Evolutionary conservation across 345 rosid species (phyloP).

Genomic region (Streptanthus diversifolius): DNA sequence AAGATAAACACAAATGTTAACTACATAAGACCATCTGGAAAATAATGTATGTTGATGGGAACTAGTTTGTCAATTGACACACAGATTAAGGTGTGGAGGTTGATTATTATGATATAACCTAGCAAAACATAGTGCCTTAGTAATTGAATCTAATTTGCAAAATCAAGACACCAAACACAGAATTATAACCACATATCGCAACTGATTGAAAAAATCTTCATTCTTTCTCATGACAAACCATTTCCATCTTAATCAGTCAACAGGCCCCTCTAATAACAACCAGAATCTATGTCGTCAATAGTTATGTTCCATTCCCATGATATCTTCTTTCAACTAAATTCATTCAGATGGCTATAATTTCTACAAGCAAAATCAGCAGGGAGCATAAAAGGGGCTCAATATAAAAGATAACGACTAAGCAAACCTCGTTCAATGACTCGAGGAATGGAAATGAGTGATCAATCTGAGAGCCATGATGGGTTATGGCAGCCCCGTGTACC

Average conservation of each 20-base stretch:
- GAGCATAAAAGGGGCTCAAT: neutral
- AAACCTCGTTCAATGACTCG: conserved; percentile 91
- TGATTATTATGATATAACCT: neutral
- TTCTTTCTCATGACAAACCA: neutral
- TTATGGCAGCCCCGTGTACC: conserved; percentile 52
- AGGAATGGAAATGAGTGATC: conserved; percentile 87
- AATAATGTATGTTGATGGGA: neutral
- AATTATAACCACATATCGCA: too few species aligned
- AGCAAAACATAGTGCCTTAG: neutral
- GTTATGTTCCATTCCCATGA: neutral
- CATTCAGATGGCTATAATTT: neutral
- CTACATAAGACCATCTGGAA: neutral
- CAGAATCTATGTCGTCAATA: neutral
- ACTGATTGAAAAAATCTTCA: too few species aligned
- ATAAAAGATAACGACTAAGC: conserved; percentile 10
- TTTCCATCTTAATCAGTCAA: neutral
- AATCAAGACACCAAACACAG: neutral
- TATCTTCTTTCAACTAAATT: neutral
- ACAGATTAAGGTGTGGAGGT: neutral
- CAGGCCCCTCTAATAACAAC: neutral
- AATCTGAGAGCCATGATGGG: conserved; percentile 57
- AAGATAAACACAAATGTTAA: neutral
- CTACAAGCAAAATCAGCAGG: conserved; percentile 3
- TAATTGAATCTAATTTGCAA: too few species aligned
- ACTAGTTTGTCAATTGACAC: neutral